Conservation (phyloP, 345 rosid genomes). For the Noccaea bulbosa region DNA sequence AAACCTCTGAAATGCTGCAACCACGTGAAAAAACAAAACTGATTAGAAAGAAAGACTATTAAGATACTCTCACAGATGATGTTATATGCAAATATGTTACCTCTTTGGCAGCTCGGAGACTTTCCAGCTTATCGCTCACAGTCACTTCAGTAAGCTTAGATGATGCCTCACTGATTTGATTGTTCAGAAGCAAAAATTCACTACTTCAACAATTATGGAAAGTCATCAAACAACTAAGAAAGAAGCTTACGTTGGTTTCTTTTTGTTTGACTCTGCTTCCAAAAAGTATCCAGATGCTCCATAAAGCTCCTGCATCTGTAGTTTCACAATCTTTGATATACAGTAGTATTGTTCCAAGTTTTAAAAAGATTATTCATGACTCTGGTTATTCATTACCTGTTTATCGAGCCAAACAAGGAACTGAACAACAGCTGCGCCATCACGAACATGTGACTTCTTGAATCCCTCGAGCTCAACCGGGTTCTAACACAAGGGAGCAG, state of each 20-base stretch:
- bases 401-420: conserved; percentile 91
- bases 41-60: not conserved
- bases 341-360: not conserved
- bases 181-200: conserved; percentile 9
- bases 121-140: conserved; percentile 80
- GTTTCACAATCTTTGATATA: conserved; percentile 9
- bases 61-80: not conserved
- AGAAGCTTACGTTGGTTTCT: conserved; percentile 52
- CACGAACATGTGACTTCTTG: conserved; percentile 86
- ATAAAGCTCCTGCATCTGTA: conserved; percentile 86
- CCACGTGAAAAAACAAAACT: conserved; percentile 23
- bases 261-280: conserved; percentile 62
- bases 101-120: conserved; percentile 90
- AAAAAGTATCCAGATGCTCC: conserved; percentile 94
- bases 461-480: conserved; percentile 89
- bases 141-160: conserved; percentile 71
- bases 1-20: conserved; percentile 91
- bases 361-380: not conserved
- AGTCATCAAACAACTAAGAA: not conserved
- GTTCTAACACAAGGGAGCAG: conserved; percentile 50
- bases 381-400: conserved; percentile 51
- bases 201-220: not conserved
- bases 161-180: conserved; percentile 54
- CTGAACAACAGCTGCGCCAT: conserved; percentile 98
- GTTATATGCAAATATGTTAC: conserved; percentile 42